These are phyloP conservation scores for Polytrichum commune DNA, from an alignment of 225 moss, liverwort and hornwort species.

Conservation along the genomic window DNA sequence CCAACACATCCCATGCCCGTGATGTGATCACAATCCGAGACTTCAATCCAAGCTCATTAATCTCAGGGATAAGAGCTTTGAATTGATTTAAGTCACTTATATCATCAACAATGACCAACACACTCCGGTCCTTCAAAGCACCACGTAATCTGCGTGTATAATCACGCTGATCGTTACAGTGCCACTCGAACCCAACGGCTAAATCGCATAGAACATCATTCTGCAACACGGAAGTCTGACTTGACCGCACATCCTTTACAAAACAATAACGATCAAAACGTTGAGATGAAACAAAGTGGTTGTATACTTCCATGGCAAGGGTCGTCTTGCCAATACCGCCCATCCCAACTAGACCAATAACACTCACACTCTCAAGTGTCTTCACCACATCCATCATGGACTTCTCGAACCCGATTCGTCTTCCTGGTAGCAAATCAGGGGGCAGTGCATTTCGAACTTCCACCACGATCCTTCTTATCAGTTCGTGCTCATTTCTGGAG, in stretches of 20 bases:
- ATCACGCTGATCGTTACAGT: too few relatives aligned
- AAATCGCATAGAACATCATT: background rate
- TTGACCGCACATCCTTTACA: slow-evolving; percentile 13
- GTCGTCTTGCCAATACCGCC: slow-evolving; percentile 20
- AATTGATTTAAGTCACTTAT: background rate
- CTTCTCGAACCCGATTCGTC: background rate
- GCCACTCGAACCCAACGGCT: too few relatives aligned
- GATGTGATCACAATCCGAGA: slow-evolving; percentile 9
- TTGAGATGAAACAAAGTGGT: background rate
- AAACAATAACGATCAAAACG: background rate
- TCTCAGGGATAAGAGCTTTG: slow-evolving; percentile 8
- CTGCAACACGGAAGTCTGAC: background rate
- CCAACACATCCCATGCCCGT: background rate
- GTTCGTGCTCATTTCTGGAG: slow-evolving; percentile 4
- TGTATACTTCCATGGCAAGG: slow-evolving; percentile 8
- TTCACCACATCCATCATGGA: background rate
- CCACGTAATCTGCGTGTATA: too few relatives aligned
- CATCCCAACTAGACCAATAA: background rate
- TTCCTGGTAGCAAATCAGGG: background rate
- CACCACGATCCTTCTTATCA: slow-evolving; percentile 4
- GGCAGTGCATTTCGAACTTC: slow-evolving; percentile 5
- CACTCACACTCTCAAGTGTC: background rate
- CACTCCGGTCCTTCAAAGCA: background rate
- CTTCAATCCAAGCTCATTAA: background rate
- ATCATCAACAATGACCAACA: slow-evolving; percentile 8